phyloP scores from a whole-genome alignment of 2,329 filamentous ascomycete genomes.

The Trichoderma semiorbis region DNA sequence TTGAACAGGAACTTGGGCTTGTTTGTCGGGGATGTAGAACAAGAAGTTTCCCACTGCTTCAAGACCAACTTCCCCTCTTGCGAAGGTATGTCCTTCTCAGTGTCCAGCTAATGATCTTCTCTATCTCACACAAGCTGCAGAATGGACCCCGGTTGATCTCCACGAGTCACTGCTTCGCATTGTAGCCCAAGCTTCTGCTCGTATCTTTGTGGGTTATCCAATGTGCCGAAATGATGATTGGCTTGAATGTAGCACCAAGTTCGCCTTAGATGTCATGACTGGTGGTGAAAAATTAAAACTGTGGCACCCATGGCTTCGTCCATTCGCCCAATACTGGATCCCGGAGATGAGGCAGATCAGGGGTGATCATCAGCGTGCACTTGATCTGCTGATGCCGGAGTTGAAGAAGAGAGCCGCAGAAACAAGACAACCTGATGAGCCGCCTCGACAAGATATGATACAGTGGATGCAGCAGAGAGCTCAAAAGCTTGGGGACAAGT shows the following conservation, averaged over 20 bases:
- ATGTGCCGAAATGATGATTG: conserved; percentile 53
- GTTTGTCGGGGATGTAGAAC: not conserved
- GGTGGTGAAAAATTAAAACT: conserved; percentile 30
- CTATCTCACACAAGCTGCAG: not conserved
- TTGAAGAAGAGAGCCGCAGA: not conserved
- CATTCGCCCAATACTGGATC: conserved; percentile 34
- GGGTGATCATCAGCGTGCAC: not conserved
- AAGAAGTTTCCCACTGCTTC: not conserved
- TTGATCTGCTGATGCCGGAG: not conserved
- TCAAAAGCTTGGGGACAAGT: not conserved
- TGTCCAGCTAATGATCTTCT: not conserved
- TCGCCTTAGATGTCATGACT: conserved; percentile 47
- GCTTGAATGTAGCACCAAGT: conserved; percentile 51
- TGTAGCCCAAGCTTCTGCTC: conserved; percentile 16
- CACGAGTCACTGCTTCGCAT: not conserved
- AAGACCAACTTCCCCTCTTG: not conserved
- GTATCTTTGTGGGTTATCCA: conserved; percentile 49
- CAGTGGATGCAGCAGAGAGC: not conserved
- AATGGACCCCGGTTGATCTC: conserved; percentile 2
- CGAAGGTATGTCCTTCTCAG: not conserved
- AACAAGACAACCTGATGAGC: not conserved
- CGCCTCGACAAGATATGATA: not conserved
- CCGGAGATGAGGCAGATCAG: not conserved
- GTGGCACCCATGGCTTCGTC: conserved; percentile 22
- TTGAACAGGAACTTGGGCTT: not conserved